These are phyloP conservation scores for Sphaerostilbella broomeana DNA, from an alignment of 2,329 filamentous ascomycete species.

Conservation along the genomic window DNA sequence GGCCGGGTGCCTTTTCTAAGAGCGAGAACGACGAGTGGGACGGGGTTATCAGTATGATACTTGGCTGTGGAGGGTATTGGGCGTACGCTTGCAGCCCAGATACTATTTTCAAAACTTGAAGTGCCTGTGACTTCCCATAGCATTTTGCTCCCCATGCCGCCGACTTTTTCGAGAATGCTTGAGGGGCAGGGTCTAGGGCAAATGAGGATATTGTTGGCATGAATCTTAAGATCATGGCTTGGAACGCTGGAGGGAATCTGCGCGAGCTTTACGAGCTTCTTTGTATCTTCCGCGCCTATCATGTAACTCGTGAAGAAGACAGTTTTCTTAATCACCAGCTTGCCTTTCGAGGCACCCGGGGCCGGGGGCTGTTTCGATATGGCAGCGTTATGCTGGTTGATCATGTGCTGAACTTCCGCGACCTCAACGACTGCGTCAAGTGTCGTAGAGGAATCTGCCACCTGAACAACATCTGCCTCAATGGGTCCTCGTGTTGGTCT, in stretches of 20 bases:
- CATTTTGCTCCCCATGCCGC: conserved; percentile 77
- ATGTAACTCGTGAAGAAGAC: conserved; percentile 92
- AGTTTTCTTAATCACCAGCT: conserved; percentile 72
- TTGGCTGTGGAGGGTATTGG: conserved; percentile 62
- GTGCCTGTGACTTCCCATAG: conserved; percentile 77
- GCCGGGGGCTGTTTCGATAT: conserved; percentile 27
- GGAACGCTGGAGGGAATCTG: conserved; percentile 54
- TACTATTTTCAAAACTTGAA: conserved; percentile 66
- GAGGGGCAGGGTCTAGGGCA: conserved; percentile 67
- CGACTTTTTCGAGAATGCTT: conserved; percentile 72
- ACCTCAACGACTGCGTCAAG: conserved; percentile 75
- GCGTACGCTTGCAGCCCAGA: conserved; percentile 80
- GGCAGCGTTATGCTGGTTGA: conserved; percentile 75
- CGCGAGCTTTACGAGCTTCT: conserved; percentile 65
- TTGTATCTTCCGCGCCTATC: conserved; percentile 64
- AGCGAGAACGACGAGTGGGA: conserved; percentile 76
- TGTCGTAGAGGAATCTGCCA: conserved; percentile 65
- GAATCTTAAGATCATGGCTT: conserved; percentile 67
- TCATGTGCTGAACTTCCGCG: conserved; percentile 78
- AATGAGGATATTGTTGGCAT: conserved; percentile 90
- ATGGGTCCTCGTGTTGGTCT: conserved; percentile 57
- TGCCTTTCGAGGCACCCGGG: conserved; percentile 31
- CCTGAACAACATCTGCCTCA: conserved; percentile 74
- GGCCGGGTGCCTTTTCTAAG: conserved; percentile 68
- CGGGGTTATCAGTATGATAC: conserved; percentile 72